A percentile compares a stretch with the other conserved stretches of the same genome.
These are phyloP conservation scores for Isabelozyma pseudorhagii DNA, from an alignment of 805 yeast species.

Conservation along the genomic window DNA sequence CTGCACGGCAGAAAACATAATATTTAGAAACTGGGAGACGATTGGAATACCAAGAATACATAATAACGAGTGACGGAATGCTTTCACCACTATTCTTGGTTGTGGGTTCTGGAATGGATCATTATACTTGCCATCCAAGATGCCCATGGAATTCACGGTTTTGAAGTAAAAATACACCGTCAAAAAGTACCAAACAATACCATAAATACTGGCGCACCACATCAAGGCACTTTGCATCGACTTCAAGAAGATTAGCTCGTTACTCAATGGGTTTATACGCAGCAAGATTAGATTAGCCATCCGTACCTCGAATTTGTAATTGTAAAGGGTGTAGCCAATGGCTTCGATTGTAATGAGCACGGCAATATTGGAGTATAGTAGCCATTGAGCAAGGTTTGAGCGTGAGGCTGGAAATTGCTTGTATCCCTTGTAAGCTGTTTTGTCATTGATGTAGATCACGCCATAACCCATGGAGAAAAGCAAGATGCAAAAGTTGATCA, in stretches of 20 bases:
- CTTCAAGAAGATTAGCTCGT: background rate
- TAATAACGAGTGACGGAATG: background rate
- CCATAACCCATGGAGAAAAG: background rate
- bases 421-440: background rate
- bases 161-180: background rate
- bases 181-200: background rate
- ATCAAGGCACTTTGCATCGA: background rate
- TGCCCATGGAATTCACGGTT: background rate
- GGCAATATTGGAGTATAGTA: background rate
- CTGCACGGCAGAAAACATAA: background rate
- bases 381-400: background rate
- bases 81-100: background rate
- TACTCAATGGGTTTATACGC: background rate
- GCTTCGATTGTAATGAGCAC: background rate
- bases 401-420: background rate
- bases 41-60: background rate
- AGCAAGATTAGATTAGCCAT: background rate
- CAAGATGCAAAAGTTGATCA: background rate
- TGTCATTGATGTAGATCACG: background rate
- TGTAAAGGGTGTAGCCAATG: background rate
- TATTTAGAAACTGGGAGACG: background rate
- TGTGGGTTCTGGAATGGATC: background rate
- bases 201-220: background rate
- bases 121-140: background rate
- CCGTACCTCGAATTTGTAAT: background rate